Percentiles rank a stretch among this genome's conserved stretches.
These are phyloP conservation scores for Caryocar brasiliense DNA, from an alignment of 441 rosid genomes.

Conservation along the genomic window DNA sequence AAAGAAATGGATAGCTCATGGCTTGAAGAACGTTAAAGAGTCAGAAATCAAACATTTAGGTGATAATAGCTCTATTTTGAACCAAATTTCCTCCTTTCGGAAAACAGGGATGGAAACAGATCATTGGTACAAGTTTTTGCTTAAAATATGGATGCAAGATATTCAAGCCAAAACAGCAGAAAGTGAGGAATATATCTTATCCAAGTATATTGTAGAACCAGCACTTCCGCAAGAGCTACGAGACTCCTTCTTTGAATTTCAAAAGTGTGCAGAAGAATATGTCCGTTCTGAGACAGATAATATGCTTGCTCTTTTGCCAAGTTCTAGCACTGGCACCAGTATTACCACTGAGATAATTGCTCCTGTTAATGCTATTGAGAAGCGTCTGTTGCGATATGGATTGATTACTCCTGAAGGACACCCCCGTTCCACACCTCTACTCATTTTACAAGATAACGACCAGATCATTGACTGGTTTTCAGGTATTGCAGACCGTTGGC, in stretches of 20 bases:
- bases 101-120: slow-evolving; percentile 90
- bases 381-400: slow-evolving; percentile 68
- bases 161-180: slow-evolving; percentile 36
- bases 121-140: slow-evolving; percentile 78
- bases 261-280: slow-evolving; percentile 52
- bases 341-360: slow-evolving; percentile 47
- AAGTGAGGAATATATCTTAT: slow-evolving; percentile 58
- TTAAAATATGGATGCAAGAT: slow-evolving; percentile 77
- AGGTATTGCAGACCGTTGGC: slow-evolving; percentile 67
- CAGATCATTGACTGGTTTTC: slow-evolving; percentile 78
- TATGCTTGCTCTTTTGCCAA: slow-evolving; percentile 50
- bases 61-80: slow-evolving; percentile 50
- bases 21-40: slow-evolving; percentile 83
- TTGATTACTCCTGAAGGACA: slow-evolving; percentile 52
- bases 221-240: slow-evolving; percentile 64
- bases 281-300: slow-evolving; percentile 65
- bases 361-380: slow-evolving; percentile 60
- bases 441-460: slow-evolving; percentile 54
- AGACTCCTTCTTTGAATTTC: slow-evolving; percentile 66
- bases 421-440: slow-evolving; percentile 36
- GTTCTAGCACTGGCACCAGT: slow-evolving; percentile 24
- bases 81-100: slow-evolving; percentile 60
- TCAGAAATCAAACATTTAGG: slow-evolving; percentile 83
- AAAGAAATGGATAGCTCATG: slow-evolving; percentile 86
- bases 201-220: slow-evolving; percentile 64